Evolutionary conservation across 1,139 yeast species (phyloP), one percentile per base, ranked within the genome.

Genomic region (Diutina catenulata): DNA sequence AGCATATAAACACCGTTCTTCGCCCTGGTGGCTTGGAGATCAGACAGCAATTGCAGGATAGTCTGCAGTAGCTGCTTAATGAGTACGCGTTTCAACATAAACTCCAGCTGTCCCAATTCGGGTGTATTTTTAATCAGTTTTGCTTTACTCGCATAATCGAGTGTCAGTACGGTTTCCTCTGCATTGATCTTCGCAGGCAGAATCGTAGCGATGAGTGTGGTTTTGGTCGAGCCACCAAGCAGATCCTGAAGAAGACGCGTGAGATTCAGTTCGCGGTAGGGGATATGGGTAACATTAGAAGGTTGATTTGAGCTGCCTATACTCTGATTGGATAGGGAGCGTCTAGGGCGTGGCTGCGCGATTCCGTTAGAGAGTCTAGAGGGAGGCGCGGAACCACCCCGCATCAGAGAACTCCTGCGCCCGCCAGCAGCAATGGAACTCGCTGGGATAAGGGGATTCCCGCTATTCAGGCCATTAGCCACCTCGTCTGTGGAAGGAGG

Each of bases 21-120:
- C 11, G 61, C 58, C 44, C 80, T 64, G 0, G 86, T 68, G 0
- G 88, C 80, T 35, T 62, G 52, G 40, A 82, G 60, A 49, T 84
- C 87, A 18, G 70, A 59, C 43, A 69, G 70, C 13, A 75, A 51
- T 46, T 66, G 70, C 5, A 72, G 61, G n/a, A 78, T 58, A 46
- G 78, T 84, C 13, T 59, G 59, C 1, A 78, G 67, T 36, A 79
- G 59, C 42, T 72, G 79, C 45, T 69, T 73, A 18, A 80, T 64
- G 20, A 78, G 55, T 2, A 74, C 82, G 37, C 69, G 67, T 48
- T 80, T 74, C 47, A 82, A 55, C 37, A 77, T 61, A 58, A 64
- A 16, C 59, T 69, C 57, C 58, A 75, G 51, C 9, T 21, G 21
- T 1, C 35, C 35, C n/a, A 13, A 10, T 50, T 78, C 87, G 5